Conservation (phyloP, 371 early-diverging fungal genomes). For the Mortierella sp. region DNA sequence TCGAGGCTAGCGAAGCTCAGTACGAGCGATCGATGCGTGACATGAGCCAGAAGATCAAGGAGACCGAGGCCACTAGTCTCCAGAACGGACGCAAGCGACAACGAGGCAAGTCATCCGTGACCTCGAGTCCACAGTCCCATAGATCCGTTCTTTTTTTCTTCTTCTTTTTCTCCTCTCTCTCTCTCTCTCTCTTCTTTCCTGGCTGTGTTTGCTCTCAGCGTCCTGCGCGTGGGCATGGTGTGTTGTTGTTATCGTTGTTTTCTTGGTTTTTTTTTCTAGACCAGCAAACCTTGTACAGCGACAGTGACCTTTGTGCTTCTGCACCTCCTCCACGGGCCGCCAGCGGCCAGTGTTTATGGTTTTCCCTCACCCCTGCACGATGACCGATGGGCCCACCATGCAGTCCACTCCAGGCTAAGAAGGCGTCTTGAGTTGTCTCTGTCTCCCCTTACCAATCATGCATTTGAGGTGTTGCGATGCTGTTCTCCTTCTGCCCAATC, state of each 20-base stretch:
- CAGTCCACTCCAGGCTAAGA: too few relatives aligned
- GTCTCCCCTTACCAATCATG: conserved; percentile 21
- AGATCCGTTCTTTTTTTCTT: not conserved
- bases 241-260: conserved; percentile 8
- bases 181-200: too few relatives aligned
- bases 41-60: conserved; percentile 63
- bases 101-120: conserved; percentile 51
- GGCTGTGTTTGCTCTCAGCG: not conserved
- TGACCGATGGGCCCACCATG: too few relatives aligned
- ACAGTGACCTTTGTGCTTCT: too few relatives aligned
- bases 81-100: conserved; percentile 59
- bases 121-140: too few relatives aligned
- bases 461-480: not conserved
- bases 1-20: conserved; percentile 60
- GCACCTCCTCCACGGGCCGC: too few relatives aligned
- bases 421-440: not conserved
- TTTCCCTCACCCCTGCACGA: too few relatives aligned
- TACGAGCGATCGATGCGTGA: conserved; percentile 58
- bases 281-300: not conserved
- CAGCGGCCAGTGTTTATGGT: too few relatives aligned
- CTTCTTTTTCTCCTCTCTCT: too few relatives aligned
- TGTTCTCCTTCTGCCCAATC: too few relatives aligned
- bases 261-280: conserved; percentile 25
- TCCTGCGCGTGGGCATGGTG: not conserved
- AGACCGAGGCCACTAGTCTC: conserved; percentile 61